Evolutionary conservation across 345 rosid genomes (phyloP).

Genomic region (Luvunga scandens): DNA sequence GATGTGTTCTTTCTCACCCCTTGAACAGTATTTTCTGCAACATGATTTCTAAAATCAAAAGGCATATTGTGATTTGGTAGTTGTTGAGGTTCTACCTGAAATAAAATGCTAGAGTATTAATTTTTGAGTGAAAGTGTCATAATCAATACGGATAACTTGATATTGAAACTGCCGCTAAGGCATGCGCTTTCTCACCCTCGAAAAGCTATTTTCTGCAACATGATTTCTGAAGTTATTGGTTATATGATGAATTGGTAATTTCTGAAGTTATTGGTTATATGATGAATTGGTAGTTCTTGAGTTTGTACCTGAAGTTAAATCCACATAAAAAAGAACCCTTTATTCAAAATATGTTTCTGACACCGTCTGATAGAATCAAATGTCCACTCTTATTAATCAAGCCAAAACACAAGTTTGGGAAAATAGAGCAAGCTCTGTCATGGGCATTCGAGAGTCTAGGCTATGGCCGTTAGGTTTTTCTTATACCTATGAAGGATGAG

Average conservation of each 20-base stretch:
- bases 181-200: neutral
- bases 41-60: neutral
- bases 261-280: neutral
- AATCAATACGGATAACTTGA: neutral
- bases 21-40: neutral
- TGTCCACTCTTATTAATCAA: too few relatives aligned
- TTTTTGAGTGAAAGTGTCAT: neutral
- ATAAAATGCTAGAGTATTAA: neutral
- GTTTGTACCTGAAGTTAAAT: neutral
- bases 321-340: neutral
- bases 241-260: neutral
- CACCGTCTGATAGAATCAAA: too few relatives aligned
- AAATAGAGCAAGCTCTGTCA: too few relatives aligned
- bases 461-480: too few relatives aligned
- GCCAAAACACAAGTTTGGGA: too few relatives aligned
- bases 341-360: neutral
- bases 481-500: too few relatives aligned
- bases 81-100: neutral
- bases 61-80: neutral
- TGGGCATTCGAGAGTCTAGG: too few relatives aligned
- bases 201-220: neutral
- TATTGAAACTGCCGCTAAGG: neutral
- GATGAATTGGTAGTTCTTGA: neutral
- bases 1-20: neutral
- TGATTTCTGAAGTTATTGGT: neutral